Evolutionary conservation across 805 yeast species (phyloP), one percentile per base, ranked within the genome.

Genomic region (Starmera quercuum): DNA sequence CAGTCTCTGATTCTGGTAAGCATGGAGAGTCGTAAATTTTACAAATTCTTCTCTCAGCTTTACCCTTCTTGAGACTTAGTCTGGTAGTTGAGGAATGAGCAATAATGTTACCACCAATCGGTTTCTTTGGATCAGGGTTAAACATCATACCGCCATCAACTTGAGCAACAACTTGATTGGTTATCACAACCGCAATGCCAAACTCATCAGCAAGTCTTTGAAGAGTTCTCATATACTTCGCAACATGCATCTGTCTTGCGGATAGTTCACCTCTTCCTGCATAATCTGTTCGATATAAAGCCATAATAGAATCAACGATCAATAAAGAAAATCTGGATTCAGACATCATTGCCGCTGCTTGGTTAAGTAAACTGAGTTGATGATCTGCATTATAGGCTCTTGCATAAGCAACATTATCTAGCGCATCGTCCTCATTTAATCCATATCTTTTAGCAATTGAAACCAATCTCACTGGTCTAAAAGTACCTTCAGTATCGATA

Each of bases 351-450:
- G 80, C 80, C 10, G 96, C 95, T 0, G 97, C 97, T 41, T 83
- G 84, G 42, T 80, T 83, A 37, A 92, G 66, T 36, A 92, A 71
- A 56, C 81, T 84, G 45, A 84, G 65, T 57, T 92, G 97, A 58
- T 92, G 98, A 54, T 92, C 98, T 2, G 97, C 95, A 49, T 92
- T 92, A 58, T 85, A 88, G 5, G 97, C 97, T 48, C 97, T 73
- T 0, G 97, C 98, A 49, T 92, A 90, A 0, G 97, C 97, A 29
- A 92, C 96, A 49, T 92, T 92, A 56, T 88, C 95, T 46, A 92
- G 67, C n/a, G 95, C 94, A 53, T 86, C 96, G 49, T 83, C 87
- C 15, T 92, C 95, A 46, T 85, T 85, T 37, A 92, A 68, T 0
- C 96, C 96, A 54, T 83, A 92, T 46, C 98, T 68, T 53, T 80